Base-by-base conservation (phyloP, 108 stramenopile species). In the Mayamaea pseudoterrestris region DNA sequence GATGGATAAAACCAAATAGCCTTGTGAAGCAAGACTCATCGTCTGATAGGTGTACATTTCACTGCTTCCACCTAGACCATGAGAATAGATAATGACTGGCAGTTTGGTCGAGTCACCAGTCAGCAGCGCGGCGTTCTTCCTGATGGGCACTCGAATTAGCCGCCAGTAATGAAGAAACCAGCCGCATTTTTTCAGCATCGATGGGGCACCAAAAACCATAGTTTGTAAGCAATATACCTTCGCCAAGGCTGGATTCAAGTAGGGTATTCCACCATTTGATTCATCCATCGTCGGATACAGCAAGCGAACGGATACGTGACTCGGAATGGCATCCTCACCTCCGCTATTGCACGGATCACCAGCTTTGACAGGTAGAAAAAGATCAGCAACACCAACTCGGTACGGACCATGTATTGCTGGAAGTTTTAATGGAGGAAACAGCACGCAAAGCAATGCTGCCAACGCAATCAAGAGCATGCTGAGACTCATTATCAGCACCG, bases 11-110 rank as follows among this genome's bases (percentile, higher is more conserved):
- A 72, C 70, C 17, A 76, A 40, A 27, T 65, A 46, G 22, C 79
- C 79, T 31, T 56, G 60, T 0, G 71, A 55, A 5, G 74, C 79
- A 41, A 80, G 46, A 9, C 61, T 28, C 32, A 53, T 44, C 3
- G 71, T 73, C 42, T 75, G 71, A 29, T 73, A 18, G 44, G 58
- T 44, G 47, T 80, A 80, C 11, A 73, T 43, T 21, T 61, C 63
- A 1, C 65, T 50, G 30, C 39, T 63, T 13, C 71, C 79, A 16
- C 63, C 66, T 35, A 80, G 44, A 18, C 79, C 79, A 57, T 80
- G 79, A 4, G 79, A 80, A 47, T 64, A 76, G 21, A 69, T 53
- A 27, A 73, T 46, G 18, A 80, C 41, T 1, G 79, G 79, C 0
- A 65, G 53, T 28, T 35, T 32, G 30, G 16, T 31, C n/a, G n/a